phyloP scores from a whole-genome alignment of 495 filamentous ascomycete species.

The Immersiella caudata region DNA sequence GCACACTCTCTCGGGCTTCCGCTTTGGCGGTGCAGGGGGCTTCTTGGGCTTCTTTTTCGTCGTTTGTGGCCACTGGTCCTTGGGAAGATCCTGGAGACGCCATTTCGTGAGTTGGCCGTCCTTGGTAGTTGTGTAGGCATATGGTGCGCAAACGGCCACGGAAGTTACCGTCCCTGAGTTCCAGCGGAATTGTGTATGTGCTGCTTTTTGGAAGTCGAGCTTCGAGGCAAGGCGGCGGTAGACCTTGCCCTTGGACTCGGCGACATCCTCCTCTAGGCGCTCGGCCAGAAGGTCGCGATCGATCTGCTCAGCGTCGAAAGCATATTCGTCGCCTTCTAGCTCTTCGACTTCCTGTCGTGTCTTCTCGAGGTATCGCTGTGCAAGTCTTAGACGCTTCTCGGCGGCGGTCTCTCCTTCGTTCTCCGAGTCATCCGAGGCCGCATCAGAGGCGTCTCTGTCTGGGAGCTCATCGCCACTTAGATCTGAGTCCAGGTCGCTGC shows the following conservation, averaged over 20 bases:
- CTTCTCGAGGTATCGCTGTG: constrained; percentile 91
- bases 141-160: constrained; percentile 74
- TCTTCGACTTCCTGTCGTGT: constrained; percentile 72
- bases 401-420: constrained; percentile 77
- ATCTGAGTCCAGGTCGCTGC: constrained; percentile 70
- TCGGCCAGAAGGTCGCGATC: constrained; percentile 90
- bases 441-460: constrained; percentile 48
- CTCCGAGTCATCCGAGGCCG: constrained; percentile 57
- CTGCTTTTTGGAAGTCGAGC: constrained; percentile 63
- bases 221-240: constrained; percentile 77
- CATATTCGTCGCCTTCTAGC: constrained; percentile 47
- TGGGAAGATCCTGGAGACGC: constrained; percentile 67
- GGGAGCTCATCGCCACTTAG: constrained; percentile 37
- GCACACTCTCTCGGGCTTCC: constrained; percentile 69
- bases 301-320: constrained; percentile 91
- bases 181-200: constrained; percentile 70
- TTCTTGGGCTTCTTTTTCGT: constrained; percentile 63
- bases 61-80: constrained; percentile 57
- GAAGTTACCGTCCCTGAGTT: constrained; percentile 77
- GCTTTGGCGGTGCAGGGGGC: constrained; percentile 63
- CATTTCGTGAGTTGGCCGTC: constrained; percentile 86
- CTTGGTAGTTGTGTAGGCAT: constrained; percentile 84
- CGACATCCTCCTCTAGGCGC: constrained; percentile 86
- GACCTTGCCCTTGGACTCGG: constrained; percentile 86
- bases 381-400: constrained; percentile 82